Conservation (phyloP, 148 eudicot species). For the Pouteria glomerata region DNA sequence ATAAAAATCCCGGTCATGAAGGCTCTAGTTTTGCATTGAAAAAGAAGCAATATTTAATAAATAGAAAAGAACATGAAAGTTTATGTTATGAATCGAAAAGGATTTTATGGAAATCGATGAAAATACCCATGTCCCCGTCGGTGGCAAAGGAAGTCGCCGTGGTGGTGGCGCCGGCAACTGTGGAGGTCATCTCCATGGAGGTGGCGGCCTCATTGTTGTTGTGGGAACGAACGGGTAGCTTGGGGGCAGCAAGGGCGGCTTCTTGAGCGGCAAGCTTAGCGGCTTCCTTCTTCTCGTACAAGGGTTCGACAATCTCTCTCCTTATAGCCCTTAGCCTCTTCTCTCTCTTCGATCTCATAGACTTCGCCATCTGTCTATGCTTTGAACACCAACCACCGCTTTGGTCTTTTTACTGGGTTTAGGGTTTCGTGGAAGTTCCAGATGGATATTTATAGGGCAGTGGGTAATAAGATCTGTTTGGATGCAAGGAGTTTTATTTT, state of each 20-base stretch:
- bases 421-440: neutral
- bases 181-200: neutral
- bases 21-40: no score
- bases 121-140: no score
- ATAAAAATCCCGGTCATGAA: no score
- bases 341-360: conserved; percentile 81
- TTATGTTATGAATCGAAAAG: neutral
- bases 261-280: conserved; percentile 75
- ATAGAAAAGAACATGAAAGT: neutral
- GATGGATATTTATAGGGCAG: no score
- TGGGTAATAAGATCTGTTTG: no score
- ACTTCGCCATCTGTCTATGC: conserved; percentile 61
- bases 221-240: conserved; percentile 48
- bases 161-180: conserved; percentile 13
- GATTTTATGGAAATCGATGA: neutral
- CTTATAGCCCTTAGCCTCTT: conserved; percentile 77
- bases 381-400: neutral
- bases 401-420: neutral
- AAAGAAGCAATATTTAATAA: neutral
- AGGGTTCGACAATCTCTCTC: conserved; percentile 74
- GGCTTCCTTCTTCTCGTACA: conserved; percentile 60
- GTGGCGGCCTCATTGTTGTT: conserved; percentile 10
- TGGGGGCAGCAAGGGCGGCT: conserved; percentile 89
- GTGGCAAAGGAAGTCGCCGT: conserved; percentile 33
- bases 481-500: no score